Evolutionary conservation across 768 basidiomycete species (phyloP), one percentile per base, ranked within the genome.

Genomic region (Boletus speciosus): DNA sequence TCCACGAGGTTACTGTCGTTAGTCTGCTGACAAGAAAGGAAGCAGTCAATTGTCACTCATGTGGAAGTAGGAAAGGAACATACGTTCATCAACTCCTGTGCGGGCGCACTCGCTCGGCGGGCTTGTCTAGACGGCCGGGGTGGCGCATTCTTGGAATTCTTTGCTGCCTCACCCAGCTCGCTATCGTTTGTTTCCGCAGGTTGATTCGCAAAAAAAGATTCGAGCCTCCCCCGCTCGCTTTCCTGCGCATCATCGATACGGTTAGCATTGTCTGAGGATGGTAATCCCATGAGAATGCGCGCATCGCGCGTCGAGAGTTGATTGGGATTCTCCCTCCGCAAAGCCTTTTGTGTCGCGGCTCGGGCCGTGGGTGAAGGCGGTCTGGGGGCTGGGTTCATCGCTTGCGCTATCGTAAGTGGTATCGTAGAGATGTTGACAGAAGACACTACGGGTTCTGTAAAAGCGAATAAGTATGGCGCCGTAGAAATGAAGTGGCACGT

Each of bases 401-500:
- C 85, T 73, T 98, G 94, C 0, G 97, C 97, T 12, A 97, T 91
- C 23, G 88, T 83, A 39, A 99, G 78, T 0, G 96, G 93, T 58
- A 98, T 98, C 1, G 96, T 98, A 1, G 94, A 92, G 48, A 98
- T 92, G 64, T 97, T 97, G 74, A 90, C 92, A 2, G 95, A 97
- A 4, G 97, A 98, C 15, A 97, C 84, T 47, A 98, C 95, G 25
- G 94, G 90, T 64, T 87, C 96, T 94, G 63, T 32, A 47, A 43
- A 50, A 38, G 19, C n/a, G 36, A 41, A 48, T 52, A 36, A 58
- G 32, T 41, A 55, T 23, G 7, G 25, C 10, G 32, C 27, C 11
- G 7, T 25, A 12, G 6, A n/a, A 2, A 31, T 6, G 9, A 14
- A 10, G 21, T 27, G n/a, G 51, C 37, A 77, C 87, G 37, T 63